Base-by-base conservation (phyloP, 176 grass and related monocot genomes). In the Coix lacrymajobi region DNA sequence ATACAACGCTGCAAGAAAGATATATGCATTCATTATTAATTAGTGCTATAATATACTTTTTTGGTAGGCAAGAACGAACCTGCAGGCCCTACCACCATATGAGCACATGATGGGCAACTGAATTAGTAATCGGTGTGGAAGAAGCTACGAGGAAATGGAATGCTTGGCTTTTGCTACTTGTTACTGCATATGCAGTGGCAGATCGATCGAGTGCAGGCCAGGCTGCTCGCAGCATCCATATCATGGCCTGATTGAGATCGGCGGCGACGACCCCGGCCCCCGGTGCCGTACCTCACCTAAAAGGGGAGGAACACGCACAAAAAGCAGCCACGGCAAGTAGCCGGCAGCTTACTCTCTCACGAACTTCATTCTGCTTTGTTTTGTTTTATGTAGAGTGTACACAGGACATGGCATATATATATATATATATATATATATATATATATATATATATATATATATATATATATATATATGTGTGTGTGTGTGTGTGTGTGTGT, bases 81-180 rank as follows among this genome's bases (percentile, higher is more conserved):
- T 24, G 64, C 64, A 24, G 33, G 34, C 34, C 85, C 78, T 67
- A 75, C 78, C 85, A 75, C 78, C 85, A 82, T 87, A 69, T 78
- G 65, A 71, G 39, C 41, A 40, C 66, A 83, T 88, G 40, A 83
- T 87, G 73, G 66, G 80, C 56, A 71, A 54, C 66, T 72, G 43
- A 31, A 65, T 77, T 72, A 13, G 63, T 22, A 78, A 78, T 64
- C 26, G 12, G 56, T 44, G 8, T 44, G 8, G 25, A 88, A 77
- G 80, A 88, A 83, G 74, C 86, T 83, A 72, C 80, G 66, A 73
- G 66, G 74, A 88, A 83, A 83, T 83, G 73, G 64, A 78, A 87
- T 24, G 86, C 73, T 83, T 83, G 79, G 86, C 85, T 82, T 77
- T 77, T 63, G 71, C 66, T 57, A 13, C 0, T 67, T 68, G 65